Conservation (phyloP, 306 rosid genomes). For the Inga laurina region DNA sequence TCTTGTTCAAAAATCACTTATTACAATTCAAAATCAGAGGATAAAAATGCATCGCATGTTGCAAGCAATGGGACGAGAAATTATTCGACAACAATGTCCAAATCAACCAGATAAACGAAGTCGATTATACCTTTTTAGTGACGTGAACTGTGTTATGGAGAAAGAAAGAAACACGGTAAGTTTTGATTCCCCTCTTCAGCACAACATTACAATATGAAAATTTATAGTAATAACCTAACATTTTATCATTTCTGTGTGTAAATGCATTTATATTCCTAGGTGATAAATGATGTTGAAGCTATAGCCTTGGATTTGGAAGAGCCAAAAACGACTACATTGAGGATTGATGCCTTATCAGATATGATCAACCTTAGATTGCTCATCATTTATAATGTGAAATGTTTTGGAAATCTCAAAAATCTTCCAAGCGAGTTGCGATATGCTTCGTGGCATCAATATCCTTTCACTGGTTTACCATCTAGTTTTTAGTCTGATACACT, state of each 20-base stretch:
- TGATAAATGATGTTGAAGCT: neutral
- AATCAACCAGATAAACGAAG: slow-evolving; percentile 22
- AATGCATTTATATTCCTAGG: neutral
- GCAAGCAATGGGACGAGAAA: slow-evolving; percentile 1
- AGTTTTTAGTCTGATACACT: neutral
- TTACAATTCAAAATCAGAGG: neutral
- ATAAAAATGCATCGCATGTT: slow-evolving; percentile 30
- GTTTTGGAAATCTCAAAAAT: neutral
- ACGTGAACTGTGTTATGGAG: neutral
- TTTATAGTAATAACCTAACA: neutral
- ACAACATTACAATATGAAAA: neutral
- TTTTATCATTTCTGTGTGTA: neutral
- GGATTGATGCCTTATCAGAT: neutral
- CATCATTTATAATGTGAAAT: neutral
- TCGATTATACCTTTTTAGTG: slow-evolving; percentile 27
- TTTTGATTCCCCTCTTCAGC: neutral
- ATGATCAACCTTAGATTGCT: neutral
- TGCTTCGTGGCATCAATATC: neutral
- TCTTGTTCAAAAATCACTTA: too few species aligned
- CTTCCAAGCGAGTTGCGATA: neutral
- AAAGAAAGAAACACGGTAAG: neutral
- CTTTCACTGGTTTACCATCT: neutral
- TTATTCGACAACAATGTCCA: neutral
- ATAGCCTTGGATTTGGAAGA: neutral
- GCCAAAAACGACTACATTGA: neutral